Evolutionary conservation across 106 monocot genomes (phyloP), one percentile per base, ranked within the genome.

Genomic region (Acanthochlamys bracteata): DNA sequence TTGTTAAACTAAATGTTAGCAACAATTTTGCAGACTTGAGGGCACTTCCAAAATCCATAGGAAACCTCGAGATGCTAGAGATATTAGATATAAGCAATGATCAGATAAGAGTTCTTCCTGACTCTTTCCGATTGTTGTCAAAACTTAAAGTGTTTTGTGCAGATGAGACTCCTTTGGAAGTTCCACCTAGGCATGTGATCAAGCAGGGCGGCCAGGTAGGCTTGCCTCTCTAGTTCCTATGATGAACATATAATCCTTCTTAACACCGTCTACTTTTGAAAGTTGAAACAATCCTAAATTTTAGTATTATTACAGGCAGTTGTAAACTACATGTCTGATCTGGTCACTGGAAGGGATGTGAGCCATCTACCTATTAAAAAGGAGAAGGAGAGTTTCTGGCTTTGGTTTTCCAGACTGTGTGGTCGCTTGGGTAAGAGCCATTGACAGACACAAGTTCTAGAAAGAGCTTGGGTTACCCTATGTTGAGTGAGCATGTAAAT

Each of bases 51-150:
- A 77, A 75, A 55, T 90, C 95, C 7, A 82, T 90, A 63, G 95
- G 95, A 16, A 90, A 90, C 68, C 82, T 95, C 15, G 95, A 95
- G 80, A 87, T 82, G 84, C 79, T 95, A 7, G 95, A 95, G 58
- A 82, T 84, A 63, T 60, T 95, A 82, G 82, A 95, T 71, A 90
- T 95, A 72, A 90, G 87, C 78, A 87, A 77, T 55, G 84, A 90
- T 70, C 95, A 95, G 80, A 87, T 95, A 53, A 78, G 77, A 45
- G 59, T 76, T 56, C 46, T 95, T 41, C 95, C 95, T 0, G 82
- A 84, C 7, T 90, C 95, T 14, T 95, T 95, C 68, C 74, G 78
- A 27, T 66, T 75, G 26, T 69, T 95, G 20, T 75, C 79, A 40
- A 95, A 76, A 66, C 79, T 95, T 12, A 76, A 86, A 41, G 72